A percentile compares a stretch with the other conserved stretches of the same genome.
phyloP scores from a whole-genome alignment of 2,329 filamentous ascomycete genomes.

The Fusarium odoratissimum region DNA sequence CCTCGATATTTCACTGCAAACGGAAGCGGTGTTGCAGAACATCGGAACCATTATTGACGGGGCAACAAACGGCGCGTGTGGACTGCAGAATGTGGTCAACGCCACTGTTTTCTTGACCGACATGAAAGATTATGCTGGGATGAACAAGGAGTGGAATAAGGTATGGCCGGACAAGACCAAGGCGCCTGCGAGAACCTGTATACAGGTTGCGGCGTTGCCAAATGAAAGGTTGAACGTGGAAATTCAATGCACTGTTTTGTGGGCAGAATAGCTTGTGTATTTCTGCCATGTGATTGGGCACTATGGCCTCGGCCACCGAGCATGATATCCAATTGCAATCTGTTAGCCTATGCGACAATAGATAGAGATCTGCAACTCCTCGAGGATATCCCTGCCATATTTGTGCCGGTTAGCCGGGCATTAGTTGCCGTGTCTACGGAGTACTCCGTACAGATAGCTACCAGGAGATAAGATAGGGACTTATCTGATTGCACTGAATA shows the following conservation, averaged over 20 bases:
- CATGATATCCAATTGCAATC: neutral
- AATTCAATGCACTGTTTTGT: neutral
- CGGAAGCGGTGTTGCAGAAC: neutral
- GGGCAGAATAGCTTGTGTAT: neutral
- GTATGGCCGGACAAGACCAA: neutral
- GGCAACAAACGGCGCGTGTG: neutral
- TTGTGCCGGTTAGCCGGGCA: neutral
- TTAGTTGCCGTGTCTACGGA: neutral
- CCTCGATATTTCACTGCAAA: neutral
- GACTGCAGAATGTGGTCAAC: neutral
- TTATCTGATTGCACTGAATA: too few species aligned
- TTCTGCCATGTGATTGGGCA: neutral
- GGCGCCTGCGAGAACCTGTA: neutral
- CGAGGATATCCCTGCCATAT: neutral
- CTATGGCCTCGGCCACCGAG: neutral
- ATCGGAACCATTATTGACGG: neutral
- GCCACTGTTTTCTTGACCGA: neutral
- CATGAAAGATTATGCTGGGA: neutral
- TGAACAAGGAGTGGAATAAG: neutral
- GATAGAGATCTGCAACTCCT: neutral
- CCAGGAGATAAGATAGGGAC: neutral
- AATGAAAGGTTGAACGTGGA: neutral
- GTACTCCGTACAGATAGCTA: too few species aligned
- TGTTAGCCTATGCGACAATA: too few species aligned
- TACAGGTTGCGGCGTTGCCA: neutral